Evolutionary conservation across 1,284 basidiomycete genomes (phyloP).

Genomic region (Psilocybe mexicana): DNA sequence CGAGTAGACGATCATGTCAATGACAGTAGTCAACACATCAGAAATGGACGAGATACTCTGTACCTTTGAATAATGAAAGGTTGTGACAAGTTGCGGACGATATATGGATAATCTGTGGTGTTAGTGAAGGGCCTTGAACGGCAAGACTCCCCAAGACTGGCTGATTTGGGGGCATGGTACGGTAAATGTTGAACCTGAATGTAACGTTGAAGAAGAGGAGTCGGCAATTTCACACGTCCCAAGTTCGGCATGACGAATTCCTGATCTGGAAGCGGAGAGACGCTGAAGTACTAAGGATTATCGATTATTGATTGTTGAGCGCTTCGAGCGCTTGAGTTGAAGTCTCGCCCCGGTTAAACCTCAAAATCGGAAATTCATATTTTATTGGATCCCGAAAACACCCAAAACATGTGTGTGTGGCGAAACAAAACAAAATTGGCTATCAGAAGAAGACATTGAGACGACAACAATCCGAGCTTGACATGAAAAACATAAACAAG

Average conservation of each 20-base stretch:
- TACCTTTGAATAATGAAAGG: constrained; percentile 84
- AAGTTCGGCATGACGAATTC: constrained; percentile 4
- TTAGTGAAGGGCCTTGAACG: constrained; percentile 60
- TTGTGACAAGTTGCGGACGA: constrained; percentile 75
- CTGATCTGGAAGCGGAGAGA: neutral
- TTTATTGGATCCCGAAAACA: too few species aligned
- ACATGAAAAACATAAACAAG: too few species aligned
- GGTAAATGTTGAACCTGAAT: too few species aligned
- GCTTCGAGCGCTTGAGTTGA: too few species aligned
- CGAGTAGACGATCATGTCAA: neutral
- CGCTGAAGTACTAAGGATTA: neutral
- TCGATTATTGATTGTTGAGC: too few species aligned
- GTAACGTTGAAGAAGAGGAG: neutral
- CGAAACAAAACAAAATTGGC: too few species aligned
- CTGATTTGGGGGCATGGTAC: constrained; percentile 42
- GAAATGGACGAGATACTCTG: constrained; percentile 7
- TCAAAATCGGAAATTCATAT: too few species aligned
- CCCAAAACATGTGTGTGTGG: too few species aligned
- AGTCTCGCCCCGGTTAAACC: too few species aligned
- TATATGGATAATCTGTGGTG: constrained; percentile 64
- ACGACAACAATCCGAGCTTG: too few species aligned
- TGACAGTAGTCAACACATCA: neutral
- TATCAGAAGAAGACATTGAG: too few species aligned
- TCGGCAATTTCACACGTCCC: constrained; percentile 3
- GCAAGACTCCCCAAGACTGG: constrained; percentile 67